Evolutionary conservation across 1,139 yeast species (phyloP).

Genomic region (Yamadazyma aaseri): DNA sequence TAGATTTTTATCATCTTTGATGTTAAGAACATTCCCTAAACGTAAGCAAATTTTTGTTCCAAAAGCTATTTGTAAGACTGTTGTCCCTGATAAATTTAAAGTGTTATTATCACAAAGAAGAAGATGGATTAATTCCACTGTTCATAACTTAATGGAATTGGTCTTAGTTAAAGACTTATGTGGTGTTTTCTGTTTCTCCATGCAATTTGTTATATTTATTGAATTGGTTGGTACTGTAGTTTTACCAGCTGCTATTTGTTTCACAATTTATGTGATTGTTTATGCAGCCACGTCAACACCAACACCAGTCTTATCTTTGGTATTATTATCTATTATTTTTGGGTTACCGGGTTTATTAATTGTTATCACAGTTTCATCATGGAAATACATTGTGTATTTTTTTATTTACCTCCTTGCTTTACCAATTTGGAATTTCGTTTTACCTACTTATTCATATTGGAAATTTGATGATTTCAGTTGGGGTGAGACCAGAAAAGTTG

Average conservation of each 20-base stretch:
- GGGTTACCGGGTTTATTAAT: slow-evolving; percentile 90
- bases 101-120: slow-evolving; percentile 92
- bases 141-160: slow-evolving; percentile 91
- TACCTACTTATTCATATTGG: slow-evolving; percentile 92
- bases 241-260: slow-evolving; percentile 86
- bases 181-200: slow-evolving; percentile 95
- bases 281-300: slow-evolving; percentile 77
- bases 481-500: slow-evolving; percentile 94
- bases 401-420: slow-evolving; percentile 74
- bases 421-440: slow-evolving; percentile 92
- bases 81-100: slow-evolving; percentile 80
- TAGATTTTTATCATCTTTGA: slow-evolving; percentile 80
- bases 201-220: slow-evolving; percentile 90
- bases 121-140: slow-evolving; percentile 98
- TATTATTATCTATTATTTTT: slow-evolving; percentile 75
- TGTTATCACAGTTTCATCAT: slow-evolving; percentile 82
- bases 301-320: slow-evolving; percentile 78
- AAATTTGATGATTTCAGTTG: slow-evolving; percentile 97
- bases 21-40: slow-evolving; percentile 91
- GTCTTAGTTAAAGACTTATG: slow-evolving; percentile 86
- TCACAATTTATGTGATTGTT: slow-evolving; percentile 80
- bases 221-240: slow-evolving; percentile 90
- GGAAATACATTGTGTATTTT: slow-evolving; percentile 81
- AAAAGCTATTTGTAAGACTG: slow-evolving; percentile 92
- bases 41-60: slow-evolving; percentile 92